Base-by-base conservation (phyloP, 495 filamentous ascomycete genomes). In the Friedmanniomyces simplex region DNA sequence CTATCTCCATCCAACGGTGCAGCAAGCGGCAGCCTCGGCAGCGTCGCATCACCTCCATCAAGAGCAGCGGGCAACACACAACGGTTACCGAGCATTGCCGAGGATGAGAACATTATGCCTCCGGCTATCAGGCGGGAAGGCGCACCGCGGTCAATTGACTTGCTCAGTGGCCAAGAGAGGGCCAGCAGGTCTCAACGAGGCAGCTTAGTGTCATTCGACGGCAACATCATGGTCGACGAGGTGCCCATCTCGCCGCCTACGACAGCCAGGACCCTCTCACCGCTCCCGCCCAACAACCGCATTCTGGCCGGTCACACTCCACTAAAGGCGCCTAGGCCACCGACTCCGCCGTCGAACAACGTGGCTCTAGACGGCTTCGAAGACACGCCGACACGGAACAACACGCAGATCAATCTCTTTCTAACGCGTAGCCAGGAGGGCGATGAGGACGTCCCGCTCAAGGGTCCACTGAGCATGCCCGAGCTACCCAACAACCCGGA, bases 401-500 rank as follows among this genome's bases (percentile, higher is more conserved):
- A 66, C 63, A 66, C 63, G 10, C 55, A 63, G 43, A 56, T 54
- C 25, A 66, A 66, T 37, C 20, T 50, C 26, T 41, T 52, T 21
- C 41, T 63, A 2, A 54, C 53, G 8, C 28, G 26, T n/a, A 52
- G 24, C 25, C 51, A 47, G 20, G 34, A 53, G 24, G 51, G 59
- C 0, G 59, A 63, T 6, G 56, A 95, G 86, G 34, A 95, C 34
- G 49, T 30, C 18, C 51, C 45, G 22, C 50, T 66, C 12, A 63
- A 49, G n/a, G 63, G 60, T 6, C 60, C 63, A n/a, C 49, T 66
- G 25, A 51, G 53, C 36, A 46, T 63, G 51, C 61, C 61, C 7
- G 59, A 56, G 21, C 60, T 66, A 13, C 63, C 63, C 1, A 51
- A 57, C 49, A 24, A 52, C 16, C 63, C 63, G 11, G 54, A 60